phyloP scores from a whole-genome alignment of 208 protist genomes.

The Balamuthia mandrillaris region DNA sequence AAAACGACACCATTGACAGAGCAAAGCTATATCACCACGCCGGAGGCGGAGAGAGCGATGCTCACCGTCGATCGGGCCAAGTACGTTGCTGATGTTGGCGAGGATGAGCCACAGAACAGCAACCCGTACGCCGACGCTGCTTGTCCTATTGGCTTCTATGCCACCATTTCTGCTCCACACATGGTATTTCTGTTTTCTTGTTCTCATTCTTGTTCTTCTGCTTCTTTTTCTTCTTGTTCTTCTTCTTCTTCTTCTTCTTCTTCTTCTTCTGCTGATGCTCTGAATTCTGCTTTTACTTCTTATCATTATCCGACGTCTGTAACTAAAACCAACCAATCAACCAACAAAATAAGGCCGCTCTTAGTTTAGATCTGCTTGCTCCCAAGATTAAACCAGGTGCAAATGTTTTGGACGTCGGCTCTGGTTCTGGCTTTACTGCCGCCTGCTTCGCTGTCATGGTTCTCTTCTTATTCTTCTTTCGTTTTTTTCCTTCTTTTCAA shows the following conservation, averaged over 20 bases:
- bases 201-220: too few relatives aligned
- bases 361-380: neutral
- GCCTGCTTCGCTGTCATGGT: slow-evolving; percentile 58
- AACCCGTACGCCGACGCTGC: slow-evolving; percentile 20
- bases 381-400: neutral
- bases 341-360: neutral
- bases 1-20: too few relatives aligned
- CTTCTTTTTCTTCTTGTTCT: too few relatives aligned
- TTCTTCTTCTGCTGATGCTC: too few relatives aligned
- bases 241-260: too few relatives aligned
- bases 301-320: too few relatives aligned
- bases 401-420: slow-evolving; percentile 62
- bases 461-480: too few relatives aligned
- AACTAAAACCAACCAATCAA: too few relatives aligned
- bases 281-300: too few relatives aligned
- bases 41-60: neutral
- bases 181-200: too few relatives aligned
- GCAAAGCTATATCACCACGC: neutral
- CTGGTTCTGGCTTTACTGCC: slow-evolving; percentile 56
- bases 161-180: slow-evolving; percentile 31
- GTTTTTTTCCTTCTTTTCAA: neutral
- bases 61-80: slow-evolving; percentile 11
- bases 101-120: too few relatives aligned
- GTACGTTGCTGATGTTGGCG: neutral
- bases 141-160: neutral